phyloP scores from a whole-genome alignment of 23 red algal genomes.

The Gracilaria caudata region DNA sequence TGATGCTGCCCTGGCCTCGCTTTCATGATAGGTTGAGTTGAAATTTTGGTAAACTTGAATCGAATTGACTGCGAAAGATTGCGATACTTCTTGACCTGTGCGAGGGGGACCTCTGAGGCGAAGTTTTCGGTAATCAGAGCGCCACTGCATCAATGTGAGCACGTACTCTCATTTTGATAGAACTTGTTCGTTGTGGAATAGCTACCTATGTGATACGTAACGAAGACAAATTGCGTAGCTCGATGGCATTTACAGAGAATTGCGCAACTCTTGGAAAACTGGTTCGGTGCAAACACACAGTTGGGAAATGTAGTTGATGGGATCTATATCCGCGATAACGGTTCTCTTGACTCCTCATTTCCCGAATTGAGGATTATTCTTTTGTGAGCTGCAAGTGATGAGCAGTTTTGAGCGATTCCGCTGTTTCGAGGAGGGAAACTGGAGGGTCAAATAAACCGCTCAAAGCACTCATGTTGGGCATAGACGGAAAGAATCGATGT shows the following conservation, averaged over 20 bases:
- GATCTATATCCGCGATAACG: too few species aligned
- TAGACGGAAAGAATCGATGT: background rate
- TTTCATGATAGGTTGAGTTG: conserved; percentile 22
- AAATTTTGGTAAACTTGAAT: conserved; percentile 34
- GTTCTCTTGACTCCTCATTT: too few species aligned
- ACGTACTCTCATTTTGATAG: too few species aligned
- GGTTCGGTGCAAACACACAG: too few species aligned
- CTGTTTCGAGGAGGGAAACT: conserved; percentile 8
- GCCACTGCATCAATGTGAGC: too few species aligned
- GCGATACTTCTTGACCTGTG: background rate
- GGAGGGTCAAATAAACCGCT: background rate
- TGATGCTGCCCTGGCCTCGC: background rate
- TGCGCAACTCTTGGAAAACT: too few species aligned
- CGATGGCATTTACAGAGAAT: too few species aligned
- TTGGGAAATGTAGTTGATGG: too few species aligned
- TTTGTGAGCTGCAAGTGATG: background rate
- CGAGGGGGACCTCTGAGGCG: background rate
- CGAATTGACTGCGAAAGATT: background rate
- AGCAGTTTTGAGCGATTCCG: background rate
- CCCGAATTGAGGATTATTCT: background rate
- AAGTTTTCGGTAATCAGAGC: too few species aligned
- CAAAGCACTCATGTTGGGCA: background rate
- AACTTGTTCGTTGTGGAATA: too few species aligned
- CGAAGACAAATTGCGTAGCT: too few species aligned
- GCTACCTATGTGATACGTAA: too few species aligned